These are phyloP conservation scores for Cryptosporidium sp. DNA, from an alignment of 169 alveolate genomes.

Conservation along the genomic window DNA sequence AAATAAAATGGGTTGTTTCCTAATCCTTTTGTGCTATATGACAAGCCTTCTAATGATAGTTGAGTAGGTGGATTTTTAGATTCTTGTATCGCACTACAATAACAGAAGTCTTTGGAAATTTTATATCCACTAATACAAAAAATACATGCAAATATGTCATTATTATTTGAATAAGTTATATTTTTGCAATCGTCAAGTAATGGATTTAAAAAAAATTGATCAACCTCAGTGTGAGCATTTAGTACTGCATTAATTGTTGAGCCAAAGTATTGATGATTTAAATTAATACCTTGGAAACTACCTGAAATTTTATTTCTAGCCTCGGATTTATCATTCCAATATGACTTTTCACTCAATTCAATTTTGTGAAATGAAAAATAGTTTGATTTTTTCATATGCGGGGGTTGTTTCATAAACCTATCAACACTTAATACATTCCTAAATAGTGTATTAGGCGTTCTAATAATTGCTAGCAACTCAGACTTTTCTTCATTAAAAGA, in stretches of 20 bases:
- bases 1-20: conserved; percentile 54
- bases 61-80: conserved; percentile 22
- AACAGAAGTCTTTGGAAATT: conserved; percentile 5
- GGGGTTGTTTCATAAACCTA: conserved; percentile 46
- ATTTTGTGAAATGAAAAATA: conserved; percentile 32
- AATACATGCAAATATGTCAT: background rate
- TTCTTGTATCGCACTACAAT: conserved; percentile 8
- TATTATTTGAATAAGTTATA: background rate
- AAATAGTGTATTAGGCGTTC: conserved; percentile 46
- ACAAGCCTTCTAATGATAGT: background rate
- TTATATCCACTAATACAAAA: conserved; percentile 1
- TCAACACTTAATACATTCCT: conserved; percentile 24
- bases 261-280: background rate
- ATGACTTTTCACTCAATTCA: conserved; percentile 48
- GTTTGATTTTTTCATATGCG: conserved; percentile 48
- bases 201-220: conserved; percentile 16
- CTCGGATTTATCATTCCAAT: conserved; percentile 60
- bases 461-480: conserved; percentile 34
- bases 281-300: background rate
- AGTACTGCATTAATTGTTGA: background rate
- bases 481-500: background rate
- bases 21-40: conserved; percentile 27
- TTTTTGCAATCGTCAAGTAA: background rate
- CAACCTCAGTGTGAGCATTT: background rate
- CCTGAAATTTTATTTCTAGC: background rate